Evolutionary conservation across 495 filamentous ascomycete species (phyloP).

Genomic region (Penicillium daleae): DNA sequence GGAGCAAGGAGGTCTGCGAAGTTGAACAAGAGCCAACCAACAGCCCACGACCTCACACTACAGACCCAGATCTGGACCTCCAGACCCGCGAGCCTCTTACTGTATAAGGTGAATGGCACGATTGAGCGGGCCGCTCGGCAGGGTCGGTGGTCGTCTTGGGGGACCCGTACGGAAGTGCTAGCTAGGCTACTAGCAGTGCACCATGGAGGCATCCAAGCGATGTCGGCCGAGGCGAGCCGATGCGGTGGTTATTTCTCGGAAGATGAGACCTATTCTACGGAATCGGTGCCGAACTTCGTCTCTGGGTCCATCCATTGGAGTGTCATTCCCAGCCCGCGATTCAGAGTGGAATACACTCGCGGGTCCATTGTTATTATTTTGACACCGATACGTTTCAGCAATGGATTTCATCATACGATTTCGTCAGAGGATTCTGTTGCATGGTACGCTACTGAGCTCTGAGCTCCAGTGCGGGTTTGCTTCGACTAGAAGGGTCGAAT

Average conservation of each 20-base stretch:
- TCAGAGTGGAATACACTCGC: neutral
- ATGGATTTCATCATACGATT: slow-evolving; percentile 4
- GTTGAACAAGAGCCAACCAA: neutral
- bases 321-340: slow-evolving; percentile 12
- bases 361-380: neutral
- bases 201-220: neutral
- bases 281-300: neutral
- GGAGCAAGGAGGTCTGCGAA: neutral
- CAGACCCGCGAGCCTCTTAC: slow-evolving; percentile 5
- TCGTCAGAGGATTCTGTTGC: neutral
- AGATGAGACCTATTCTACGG: neutral
- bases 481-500: neutral
- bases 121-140: slow-evolving; percentile 4
- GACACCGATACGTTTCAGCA: neutral
- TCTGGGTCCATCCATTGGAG: neutral
- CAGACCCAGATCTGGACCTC: neutral
- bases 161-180: neutral
- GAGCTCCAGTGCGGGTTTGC: neutral
- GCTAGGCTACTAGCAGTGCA: neutral
- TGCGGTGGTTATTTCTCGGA: neutral
- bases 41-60: neutral
- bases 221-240: neutral
- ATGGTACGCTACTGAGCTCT: neutral
- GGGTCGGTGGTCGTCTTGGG: neutral
- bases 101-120: slow-evolving; percentile 17